phyloP scores from a whole-genome alignment of 495 filamentous ascomycete species.

The Daldinia decipiens region DNA sequence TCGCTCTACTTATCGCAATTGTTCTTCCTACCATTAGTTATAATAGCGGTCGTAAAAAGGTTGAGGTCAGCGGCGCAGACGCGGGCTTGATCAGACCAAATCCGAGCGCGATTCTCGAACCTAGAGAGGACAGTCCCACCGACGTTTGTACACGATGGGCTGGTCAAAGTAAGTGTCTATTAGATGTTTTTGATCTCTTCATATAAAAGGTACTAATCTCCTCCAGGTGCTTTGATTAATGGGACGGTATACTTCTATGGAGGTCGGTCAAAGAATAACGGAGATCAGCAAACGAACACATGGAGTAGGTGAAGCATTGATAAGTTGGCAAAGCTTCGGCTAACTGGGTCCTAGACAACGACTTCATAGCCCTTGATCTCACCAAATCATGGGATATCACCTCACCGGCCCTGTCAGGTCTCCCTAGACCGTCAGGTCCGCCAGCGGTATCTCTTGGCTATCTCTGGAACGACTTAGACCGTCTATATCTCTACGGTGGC shows the following conservation, averaged over 20 bases:
- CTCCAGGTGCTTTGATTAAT: conserved; percentile 66
- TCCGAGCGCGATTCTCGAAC: conserved; percentile 38
- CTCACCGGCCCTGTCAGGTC: conserved; percentile 67
- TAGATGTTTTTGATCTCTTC: neutral
- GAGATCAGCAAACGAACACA: conserved; percentile 64
- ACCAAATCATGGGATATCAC: conserved; percentile 73
- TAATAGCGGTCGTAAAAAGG: conserved; percentile 50
- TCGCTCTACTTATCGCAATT: conserved; percentile 64
- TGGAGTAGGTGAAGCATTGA: conserved; percentile 66
- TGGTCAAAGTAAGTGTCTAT: conserved; percentile 64
- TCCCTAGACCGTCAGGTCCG: conserved; percentile 72
- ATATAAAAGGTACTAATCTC: conserved; percentile 23
- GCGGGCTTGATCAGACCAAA: conserved; percentile 53
- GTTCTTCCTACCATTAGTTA: conserved; percentile 60
- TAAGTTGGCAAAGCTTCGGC: neutral
- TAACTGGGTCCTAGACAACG: conserved; percentile 64
- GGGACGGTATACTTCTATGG: conserved; percentile 82
- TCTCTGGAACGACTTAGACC: conserved; percentile 74
- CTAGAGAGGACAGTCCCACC: conserved; percentile 59
- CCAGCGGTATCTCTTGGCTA: conserved; percentile 75
- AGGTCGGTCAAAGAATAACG: conserved; percentile 64
- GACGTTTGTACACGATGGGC: conserved; percentile 73
- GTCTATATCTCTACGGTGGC: conserved; percentile 77
- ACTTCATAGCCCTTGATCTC: conserved; percentile 73
- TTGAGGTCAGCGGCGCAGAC: conserved; percentile 54